Percentiles rank a stretch among this genome's conserved stretches.
phyloP scores from a whole-genome alignment of 208 protist species.

The Trypanosoma lewisi region DNA sequence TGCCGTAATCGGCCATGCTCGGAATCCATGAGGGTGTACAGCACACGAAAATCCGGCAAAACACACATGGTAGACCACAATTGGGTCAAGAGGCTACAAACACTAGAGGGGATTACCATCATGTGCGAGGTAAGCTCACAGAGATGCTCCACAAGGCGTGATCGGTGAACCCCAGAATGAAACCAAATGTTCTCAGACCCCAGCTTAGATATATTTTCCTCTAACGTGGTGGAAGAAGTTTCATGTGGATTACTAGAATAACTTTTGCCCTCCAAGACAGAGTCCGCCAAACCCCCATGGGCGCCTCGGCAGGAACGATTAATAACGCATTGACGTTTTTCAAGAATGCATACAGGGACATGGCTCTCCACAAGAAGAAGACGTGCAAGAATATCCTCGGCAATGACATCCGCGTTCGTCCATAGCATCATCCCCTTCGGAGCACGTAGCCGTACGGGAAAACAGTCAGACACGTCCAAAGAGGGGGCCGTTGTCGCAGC shows the following conservation, averaged over 20 bases:
- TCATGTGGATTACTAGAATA: not conserved
- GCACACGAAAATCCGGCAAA: constrained; percentile 59
- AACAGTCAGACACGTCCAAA: constrained; percentile 48
- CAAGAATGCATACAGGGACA: constrained; percentile 30
- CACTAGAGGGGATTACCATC: constrained; percentile 35
- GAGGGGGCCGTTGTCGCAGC: constrained; percentile 25
- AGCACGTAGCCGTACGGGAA: constrained; percentile 33
- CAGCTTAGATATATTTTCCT: not conserved
- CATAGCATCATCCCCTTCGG: constrained; percentile 12
- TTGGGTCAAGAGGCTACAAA: constrained; percentile 46
- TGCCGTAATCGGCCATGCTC: constrained; percentile 41
- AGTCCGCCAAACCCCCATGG: not conserved
- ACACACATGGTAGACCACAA: constrained; percentile 48
- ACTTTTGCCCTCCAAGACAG: not conserved
- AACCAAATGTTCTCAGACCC: constrained; percentile 45
- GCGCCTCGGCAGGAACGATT: constrained; percentile 8
- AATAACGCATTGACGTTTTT: constrained; percentile 14
- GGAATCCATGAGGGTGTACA: constrained; percentile 70
- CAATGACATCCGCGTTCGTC: constrained; percentile 25
- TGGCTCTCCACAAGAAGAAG: constrained; percentile 61
- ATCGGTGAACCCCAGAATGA: constrained; percentile 37
- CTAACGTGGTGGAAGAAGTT: not conserved
- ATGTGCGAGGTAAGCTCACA: constrained; percentile 45
- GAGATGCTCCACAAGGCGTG: constrained; percentile 34
- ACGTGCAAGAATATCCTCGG: constrained; percentile 46